Percentiles rank a stretch among this genome's conserved stretches.
Evolutionary conservation across 2,329 filamentous ascomycete genomes (phyloP).

Genomic region (Microcyclospora pomicola): DNA sequence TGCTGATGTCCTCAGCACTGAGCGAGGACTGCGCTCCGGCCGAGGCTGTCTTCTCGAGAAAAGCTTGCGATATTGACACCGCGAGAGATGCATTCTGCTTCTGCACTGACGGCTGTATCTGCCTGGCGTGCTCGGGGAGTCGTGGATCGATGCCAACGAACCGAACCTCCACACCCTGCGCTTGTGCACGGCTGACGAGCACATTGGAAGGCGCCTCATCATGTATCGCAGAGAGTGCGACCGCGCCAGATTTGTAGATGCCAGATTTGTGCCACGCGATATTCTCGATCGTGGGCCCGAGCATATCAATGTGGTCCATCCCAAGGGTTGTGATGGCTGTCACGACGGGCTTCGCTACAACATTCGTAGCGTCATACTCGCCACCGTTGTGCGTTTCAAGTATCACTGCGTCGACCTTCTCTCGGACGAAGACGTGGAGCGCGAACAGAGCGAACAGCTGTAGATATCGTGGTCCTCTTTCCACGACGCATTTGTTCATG

Average conservation of each 20-base stretch:
- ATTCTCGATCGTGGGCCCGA: constrained; percentile 61
- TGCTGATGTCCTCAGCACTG: constrained; percentile 7
- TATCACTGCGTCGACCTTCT: constrained; percentile 62
- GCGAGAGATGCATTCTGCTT: constrained; percentile 48
- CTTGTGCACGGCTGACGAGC: constrained; percentile 37
- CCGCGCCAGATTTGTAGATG: constrained; percentile 55
- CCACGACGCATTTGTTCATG: constrained; percentile 51
- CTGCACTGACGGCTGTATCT: constrained; percentile 46
- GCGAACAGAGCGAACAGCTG: constrained; percentile 78
- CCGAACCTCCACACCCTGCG: constrained; percentile 32
- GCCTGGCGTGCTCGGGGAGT: constrained; percentile 35
- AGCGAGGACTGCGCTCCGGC: not conserved
- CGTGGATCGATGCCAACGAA: constrained; percentile 37
- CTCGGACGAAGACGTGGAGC: constrained; percentile 65
- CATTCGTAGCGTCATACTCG: constrained; percentile 82
- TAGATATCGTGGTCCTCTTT: constrained; percentile 46
- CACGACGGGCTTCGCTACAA: constrained; percentile 55
- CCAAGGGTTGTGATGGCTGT: constrained; percentile 67
- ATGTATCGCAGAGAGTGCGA: constrained; percentile 43
- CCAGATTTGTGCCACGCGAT: constrained; percentile 89
- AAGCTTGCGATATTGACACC: constrained; percentile 26
- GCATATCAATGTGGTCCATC: constrained; percentile 67
- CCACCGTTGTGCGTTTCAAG: constrained; percentile 88
- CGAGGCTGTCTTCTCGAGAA: constrained; percentile 3
- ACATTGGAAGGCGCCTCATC: constrained; percentile 24